phyloP scores from a whole-genome alignment of 73 alveolate genomes.

The Stentor coeruleus region DNA sequence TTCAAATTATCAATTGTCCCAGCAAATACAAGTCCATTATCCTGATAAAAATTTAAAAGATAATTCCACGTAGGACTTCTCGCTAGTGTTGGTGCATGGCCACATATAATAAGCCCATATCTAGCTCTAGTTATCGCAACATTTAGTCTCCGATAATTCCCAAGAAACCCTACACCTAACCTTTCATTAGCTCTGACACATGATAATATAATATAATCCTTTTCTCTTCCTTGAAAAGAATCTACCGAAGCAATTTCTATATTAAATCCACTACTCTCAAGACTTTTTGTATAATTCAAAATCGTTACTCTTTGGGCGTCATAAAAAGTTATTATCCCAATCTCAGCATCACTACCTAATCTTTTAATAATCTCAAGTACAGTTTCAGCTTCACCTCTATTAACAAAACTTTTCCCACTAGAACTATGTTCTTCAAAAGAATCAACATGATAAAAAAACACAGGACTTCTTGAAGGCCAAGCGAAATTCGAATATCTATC shows the following conservation, averaged over 20 bases:
- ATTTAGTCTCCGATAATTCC: constrained; percentile 98
- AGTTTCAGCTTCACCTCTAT: constrained; percentile 72
- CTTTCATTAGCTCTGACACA: constrained; percentile 96
- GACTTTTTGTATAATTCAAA: constrained; percentile 40
- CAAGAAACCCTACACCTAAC: constrained; percentile 93
- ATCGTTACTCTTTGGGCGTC: neutral
- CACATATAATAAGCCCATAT: constrained; percentile 97
- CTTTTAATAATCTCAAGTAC: neutral
- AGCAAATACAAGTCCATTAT: constrained; percentile 73
- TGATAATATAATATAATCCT: constrained; percentile 96
- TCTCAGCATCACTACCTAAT: neutral
- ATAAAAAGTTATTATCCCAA: neutral
- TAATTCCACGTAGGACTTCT: constrained; percentile 80
- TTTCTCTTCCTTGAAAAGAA: constrained; percentile 99
- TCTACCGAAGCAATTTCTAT: constrained; percentile 99
- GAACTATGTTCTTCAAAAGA: constrained; percentile 97
- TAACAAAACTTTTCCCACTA: neutral
- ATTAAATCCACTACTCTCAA: too few relatives aligned
- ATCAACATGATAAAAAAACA: constrained; percentile 92
- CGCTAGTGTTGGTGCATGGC: constrained; percentile 85
- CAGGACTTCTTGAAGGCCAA: constrained; percentile 70
- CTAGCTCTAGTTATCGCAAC: constrained; percentile 99
- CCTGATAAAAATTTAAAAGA: constrained; percentile 80
- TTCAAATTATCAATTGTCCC: constrained; percentile 74
- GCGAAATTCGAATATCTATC: too few relatives aligned